phyloP scores from a whole-genome alignment of 2,329 filamentous ascomycete species.

The Fusarium piperis region DNA sequence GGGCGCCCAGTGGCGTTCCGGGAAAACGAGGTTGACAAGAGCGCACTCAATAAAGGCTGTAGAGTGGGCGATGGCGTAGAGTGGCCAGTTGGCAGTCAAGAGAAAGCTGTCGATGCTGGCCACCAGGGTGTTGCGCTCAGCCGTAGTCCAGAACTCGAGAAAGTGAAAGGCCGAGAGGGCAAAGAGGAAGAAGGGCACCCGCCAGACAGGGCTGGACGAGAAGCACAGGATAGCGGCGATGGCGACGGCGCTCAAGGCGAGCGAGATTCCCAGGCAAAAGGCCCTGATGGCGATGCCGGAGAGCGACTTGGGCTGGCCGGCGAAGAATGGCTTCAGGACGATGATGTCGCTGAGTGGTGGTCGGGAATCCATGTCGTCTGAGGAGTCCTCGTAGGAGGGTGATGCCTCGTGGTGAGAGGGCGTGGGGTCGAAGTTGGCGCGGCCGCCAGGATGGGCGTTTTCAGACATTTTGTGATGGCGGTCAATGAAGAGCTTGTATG shows the following conservation, averaged over 20 bases:
- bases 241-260: slow-evolving; percentile 50
- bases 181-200: slow-evolving; percentile 72
- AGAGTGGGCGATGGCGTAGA: slow-evolving; percentile 84
- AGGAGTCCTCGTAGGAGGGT: slow-evolving; percentile 25
- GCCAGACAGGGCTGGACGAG: slow-evolving; percentile 64
- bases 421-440: slow-evolving; percentile 31
- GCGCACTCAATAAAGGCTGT: slow-evolving; percentile 79
- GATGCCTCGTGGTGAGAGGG: slow-evolving; percentile 27
- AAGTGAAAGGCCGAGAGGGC: slow-evolving; percentile 88
- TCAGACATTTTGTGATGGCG: slow-evolving; percentile 24
- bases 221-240: slow-evolving; percentile 47
- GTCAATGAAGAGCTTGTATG: slow-evolving; percentile 25
- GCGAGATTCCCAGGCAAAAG: slow-evolving; percentile 61
- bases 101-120: slow-evolving; percentile 82
- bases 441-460: slow-evolving; percentile 1
- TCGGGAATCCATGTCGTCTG: slow-evolving; percentile 14
- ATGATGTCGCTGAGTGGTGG: slow-evolving; percentile 42
- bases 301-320: slow-evolving; percentile 64
- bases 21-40: slow-evolving; percentile 66
- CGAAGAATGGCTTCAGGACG: slow-evolving; percentile 49
- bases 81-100: slow-evolving; percentile 82
- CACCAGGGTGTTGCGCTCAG: slow-evolving; percentile 79
- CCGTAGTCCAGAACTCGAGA: slow-evolving; percentile 93
- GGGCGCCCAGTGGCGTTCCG: slow-evolving; percentile 58
- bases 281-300: slow-evolving; percentile 68